phyloP scores from a whole-genome alignment of 768 basidiomycete species.

The Russula emetica region DNA sequence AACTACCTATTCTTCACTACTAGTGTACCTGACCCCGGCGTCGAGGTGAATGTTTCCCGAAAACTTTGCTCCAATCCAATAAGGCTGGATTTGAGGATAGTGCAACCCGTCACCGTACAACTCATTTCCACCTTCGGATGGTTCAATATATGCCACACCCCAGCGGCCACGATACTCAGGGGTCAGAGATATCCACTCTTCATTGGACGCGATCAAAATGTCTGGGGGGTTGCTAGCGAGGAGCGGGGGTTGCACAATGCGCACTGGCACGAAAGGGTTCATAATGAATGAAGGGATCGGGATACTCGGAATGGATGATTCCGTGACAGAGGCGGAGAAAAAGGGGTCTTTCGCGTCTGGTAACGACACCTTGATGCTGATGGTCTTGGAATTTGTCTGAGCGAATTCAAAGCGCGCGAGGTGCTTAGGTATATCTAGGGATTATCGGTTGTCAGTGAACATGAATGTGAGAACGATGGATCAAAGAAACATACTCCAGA shows the following conservation, averaged over 20 bases:
- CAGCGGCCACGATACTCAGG: constrained; percentile 18
- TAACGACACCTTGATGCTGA: not conserved
- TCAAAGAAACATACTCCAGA: constrained; percentile 13
- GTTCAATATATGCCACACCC: constrained; percentile 16
- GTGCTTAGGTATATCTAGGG: constrained; percentile 21
- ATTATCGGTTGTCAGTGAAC: not conserved
- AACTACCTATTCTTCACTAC: not conserved
- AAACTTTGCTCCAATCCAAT: constrained; percentile 20
- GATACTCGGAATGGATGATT: constrained; percentile 15
- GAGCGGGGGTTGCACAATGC: constrained; percentile 17
- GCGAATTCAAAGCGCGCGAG: constrained; percentile 20
- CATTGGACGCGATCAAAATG: not conserved
- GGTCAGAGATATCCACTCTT: constrained; percentile 15
- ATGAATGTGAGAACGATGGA: too few species aligned
- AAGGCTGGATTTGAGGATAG: constrained; percentile 6
- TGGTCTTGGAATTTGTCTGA: not conserved
- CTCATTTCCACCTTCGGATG: not conserved
- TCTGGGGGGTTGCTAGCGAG: not conserved
- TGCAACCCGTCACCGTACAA: constrained; percentile 19
- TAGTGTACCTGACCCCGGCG: not conserved
- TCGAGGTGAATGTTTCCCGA: constrained; percentile 13
- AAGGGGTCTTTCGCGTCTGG: constrained; percentile 17
- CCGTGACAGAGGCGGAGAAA: constrained; percentile 20
- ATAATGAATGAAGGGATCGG: constrained; percentile 10
- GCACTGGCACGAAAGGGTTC: not conserved